Evolutionary conservation across 495 filamentous ascomycete species (phyloP).

Genomic region (Lophium mytilinum): DNA sequence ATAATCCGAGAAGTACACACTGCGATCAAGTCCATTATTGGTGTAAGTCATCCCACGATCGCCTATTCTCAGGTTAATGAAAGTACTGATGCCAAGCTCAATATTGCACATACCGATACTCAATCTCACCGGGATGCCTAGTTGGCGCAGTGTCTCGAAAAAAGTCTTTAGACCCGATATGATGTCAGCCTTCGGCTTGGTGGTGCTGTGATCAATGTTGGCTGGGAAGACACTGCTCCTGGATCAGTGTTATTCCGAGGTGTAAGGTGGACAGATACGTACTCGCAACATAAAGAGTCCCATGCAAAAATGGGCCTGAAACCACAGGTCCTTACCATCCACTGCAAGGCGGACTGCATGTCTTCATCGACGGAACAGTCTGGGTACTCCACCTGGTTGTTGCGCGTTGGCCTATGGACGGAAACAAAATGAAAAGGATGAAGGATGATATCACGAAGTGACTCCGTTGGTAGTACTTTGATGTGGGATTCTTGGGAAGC

Average conservation of each 20-base stretch:
- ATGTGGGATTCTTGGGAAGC: constrained; percentile 8
- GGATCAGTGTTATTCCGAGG: too few relatives aligned
- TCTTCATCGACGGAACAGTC: constrained; percentile 8
- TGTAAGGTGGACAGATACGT: too few relatives aligned
- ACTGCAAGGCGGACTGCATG: constrained; percentile 14
- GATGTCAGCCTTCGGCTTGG: constrained; percentile 14
- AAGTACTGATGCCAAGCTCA: too few relatives aligned
- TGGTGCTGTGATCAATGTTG: constrained; percentile 11
- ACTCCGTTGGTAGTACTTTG: constrained; percentile 8
- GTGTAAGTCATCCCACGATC: constrained; percentile 8
- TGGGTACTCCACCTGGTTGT: background rate
- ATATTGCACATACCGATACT: background rate
- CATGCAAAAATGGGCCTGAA: constrained; percentile 18
- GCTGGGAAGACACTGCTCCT: constrained; percentile 10
- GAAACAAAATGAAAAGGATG: constrained; percentile 20
- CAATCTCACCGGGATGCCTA: constrained; percentile 16
- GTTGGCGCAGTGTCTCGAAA: constrained; percentile 4
- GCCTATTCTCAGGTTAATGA: constrained; percentile 1
- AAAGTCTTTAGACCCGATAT: constrained; percentile 10
- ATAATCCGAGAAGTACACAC: constrained; percentile 18
- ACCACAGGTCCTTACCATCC: constrained; percentile 12
- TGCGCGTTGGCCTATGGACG: constrained; percentile 7
- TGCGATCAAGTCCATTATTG: constrained; percentile 13
- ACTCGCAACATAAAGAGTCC: constrained; percentile 19
- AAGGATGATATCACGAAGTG: constrained; percentile 9